Evolutionary conservation across 2,329 filamentous ascomycete species (phyloP).

Genomic region (Apiospora arundinis): DNA sequence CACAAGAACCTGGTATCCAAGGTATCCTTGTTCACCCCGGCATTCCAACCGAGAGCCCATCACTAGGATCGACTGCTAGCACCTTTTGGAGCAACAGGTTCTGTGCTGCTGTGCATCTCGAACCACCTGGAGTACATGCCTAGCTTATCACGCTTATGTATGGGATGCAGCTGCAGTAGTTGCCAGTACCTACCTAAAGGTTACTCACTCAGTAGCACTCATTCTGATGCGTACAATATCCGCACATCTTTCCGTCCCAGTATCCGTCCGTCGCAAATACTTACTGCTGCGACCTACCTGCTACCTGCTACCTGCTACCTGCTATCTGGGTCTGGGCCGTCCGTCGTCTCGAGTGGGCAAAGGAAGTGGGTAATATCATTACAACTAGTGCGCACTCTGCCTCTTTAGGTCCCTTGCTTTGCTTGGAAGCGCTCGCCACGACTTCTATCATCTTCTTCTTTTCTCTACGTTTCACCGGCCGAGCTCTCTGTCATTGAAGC

Average conservation of each 20-base stretch:
- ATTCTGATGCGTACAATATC: constrained; percentile 6
- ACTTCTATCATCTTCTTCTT: constrained; percentile 5
- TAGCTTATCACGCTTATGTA: constrained; percentile 2
- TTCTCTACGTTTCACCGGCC: constrained; percentile 7
- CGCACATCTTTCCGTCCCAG: not conserved
- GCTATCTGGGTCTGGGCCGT: not conserved
- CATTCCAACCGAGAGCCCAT: constrained; percentile 8
- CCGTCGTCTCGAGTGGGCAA: not conserved
- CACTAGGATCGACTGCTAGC: constrained; percentile 10
- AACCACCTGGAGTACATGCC: not conserved
- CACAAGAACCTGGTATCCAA: constrained; percentile 9
- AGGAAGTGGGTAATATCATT: constrained; percentile 13
- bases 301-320: not conserved
- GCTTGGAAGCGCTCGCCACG: not conserved
- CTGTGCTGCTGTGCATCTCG: not conserved
- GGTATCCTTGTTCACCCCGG: constrained; percentile 8
- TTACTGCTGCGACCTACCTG: too few relatives aligned
- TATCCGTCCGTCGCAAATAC: not conserved
- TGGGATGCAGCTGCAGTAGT: not conserved
- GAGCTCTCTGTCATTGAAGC: constrained; percentile 5
- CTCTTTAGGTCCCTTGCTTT: not conserved
- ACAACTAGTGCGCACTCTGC: constrained; percentile 10
- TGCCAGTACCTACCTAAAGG: too few relatives aligned
- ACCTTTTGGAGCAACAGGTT: not conserved
- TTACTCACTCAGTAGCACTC: not conserved